A percentile compares a stretch with the other conserved stretches of the same genome.
phyloP scores from a whole-genome alignment of 305 asterid species.

The Fraxinus sp. region DNA sequence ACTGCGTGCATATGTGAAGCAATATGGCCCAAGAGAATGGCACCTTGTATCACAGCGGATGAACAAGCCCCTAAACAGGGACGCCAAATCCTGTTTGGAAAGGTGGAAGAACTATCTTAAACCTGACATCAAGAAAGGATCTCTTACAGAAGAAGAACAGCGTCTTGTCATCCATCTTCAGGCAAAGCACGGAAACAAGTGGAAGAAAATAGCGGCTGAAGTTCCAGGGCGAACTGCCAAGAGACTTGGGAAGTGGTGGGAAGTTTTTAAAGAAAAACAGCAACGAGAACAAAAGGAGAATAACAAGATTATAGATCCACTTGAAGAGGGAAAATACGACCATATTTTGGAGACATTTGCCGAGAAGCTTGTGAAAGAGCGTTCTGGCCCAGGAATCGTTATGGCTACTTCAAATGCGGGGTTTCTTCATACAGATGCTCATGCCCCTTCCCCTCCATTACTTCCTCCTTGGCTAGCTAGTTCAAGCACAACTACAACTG shows the following conservation, averaged over 20 bases:
- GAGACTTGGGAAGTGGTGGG: constrained; percentile 18
- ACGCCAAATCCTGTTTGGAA: constrained; percentile 16
- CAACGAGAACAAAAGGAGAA: constrained; percentile 1
- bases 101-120: constrained; percentile 16
- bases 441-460: background rate
- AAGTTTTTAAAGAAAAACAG: constrained; percentile 13
- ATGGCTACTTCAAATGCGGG: background rate
- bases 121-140: constrained; percentile 15
- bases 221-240: constrained; percentile 16
- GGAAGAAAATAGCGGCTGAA: constrained; percentile 12
- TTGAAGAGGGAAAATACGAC: background rate
- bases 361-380: background rate
- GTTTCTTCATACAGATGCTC: background rate
- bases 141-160: constrained; percentile 18
- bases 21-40: constrained; percentile 17
- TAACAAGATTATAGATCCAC: background rate
- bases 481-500: background rate
- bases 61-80: constrained; percentile 7
- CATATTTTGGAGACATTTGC: background rate
- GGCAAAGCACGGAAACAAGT: background rate
- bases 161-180: constrained; percentile 10
- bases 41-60: constrained; percentile 15
- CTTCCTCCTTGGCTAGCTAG: constrained; percentile 2
- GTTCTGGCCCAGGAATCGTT: background rate
- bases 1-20: constrained; percentile 7